These are phyloP conservation scores for Hygrophorus russula DNA, from an alignment of 768 basidiomycete genomes.

Conservation along the genomic window DNA sequence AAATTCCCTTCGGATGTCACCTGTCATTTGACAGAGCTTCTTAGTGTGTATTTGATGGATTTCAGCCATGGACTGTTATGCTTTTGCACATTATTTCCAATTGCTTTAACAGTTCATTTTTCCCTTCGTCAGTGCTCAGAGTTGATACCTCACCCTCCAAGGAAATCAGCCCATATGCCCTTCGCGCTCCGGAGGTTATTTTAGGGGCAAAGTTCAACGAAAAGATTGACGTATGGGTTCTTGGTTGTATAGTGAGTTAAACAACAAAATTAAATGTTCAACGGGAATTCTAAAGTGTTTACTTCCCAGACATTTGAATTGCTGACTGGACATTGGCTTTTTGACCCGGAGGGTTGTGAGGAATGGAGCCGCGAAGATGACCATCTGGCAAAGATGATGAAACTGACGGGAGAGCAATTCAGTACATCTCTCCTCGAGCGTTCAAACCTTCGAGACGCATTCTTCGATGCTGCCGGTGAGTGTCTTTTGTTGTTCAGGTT, in stretches of 20 bases:
- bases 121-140: too few relatives aligned
- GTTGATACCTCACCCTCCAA: background rate
- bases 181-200: slow-evolving; percentile 4
- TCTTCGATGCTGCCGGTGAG: slow-evolving; percentile 2
- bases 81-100: too few relatives aligned
- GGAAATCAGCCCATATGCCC: background rate
- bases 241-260: slow-evolving; percentile 6
- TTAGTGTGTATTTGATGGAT: slow-evolving; percentile 3
- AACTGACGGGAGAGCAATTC: slow-evolving; percentile 16
- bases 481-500: background rate
- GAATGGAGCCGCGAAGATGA: slow-evolving; percentile 14
- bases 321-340: slow-evolving; percentile 9
- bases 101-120: too few relatives aligned
- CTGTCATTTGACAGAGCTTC: slow-evolving; percentile 5
- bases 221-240: slow-evolving; percentile 4
- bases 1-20: slow-evolving; percentile 7
- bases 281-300: background rate
- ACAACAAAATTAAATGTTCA: too few relatives aligned
- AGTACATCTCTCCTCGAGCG: slow-evolving; percentile 8
- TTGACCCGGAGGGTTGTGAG: slow-evolving; percentile 4
- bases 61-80: too few relatives aligned
- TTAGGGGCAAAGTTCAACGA: background rate
- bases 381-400: slow-evolving; percentile 19
- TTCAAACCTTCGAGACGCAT: slow-evolving; percentile 1
- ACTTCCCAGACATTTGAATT: slow-evolving; percentile 10